Base-by-base conservation (phyloP, 345 rosid species). In the Acer negundo region DNA sequence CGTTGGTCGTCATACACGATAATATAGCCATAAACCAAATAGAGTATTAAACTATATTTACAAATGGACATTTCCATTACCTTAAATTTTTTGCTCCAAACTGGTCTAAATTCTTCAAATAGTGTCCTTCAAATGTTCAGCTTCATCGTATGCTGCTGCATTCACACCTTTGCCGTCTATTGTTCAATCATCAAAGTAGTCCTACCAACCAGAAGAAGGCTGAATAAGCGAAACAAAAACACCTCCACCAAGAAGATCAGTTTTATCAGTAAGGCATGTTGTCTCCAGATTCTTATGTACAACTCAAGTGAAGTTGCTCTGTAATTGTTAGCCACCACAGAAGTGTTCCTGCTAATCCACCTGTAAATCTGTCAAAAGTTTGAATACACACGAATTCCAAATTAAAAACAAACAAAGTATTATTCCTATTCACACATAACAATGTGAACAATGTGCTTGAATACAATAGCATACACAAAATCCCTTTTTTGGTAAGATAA, bases 221-320 rank as follows among this genome's bases (percentile, higher is more conserved):
- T 15, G 97, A 87, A 79, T 92, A 17, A 92, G 90, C 12, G 97
- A 93, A 22, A 90, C 84, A 79, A 92, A 92, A 7, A 97, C 97
- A 28, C 94, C 94, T 1, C 98, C 98, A 53, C 97, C 97, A 6
- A 93, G 85, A 64, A 90, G 83, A 66, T 94, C 97, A 23, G 97
- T 89, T 82, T 90, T 93, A 26, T 97, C 98, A 0, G 98, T 90
- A 22, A 88, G 92, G 86, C 98, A 93, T 7, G n/a, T 77, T 10
- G 88, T 81, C 58, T 82, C 65, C 8, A 81, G 75, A 79, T 86
- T 85, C 46, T 55, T 81, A 75, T 94, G 93, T 22, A 94, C 90
- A 82, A 12, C 75, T 77, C 87, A 83, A 80, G 86, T 90, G 97
- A 69, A 92, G 83, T 7, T 90, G 93, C 85, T 90, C 97, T 24